These are phyloP conservation scores for Coemansia asiatica DNA, from an alignment of 192 early-diverging fungal species.

Conservation along the genomic window DNA sequence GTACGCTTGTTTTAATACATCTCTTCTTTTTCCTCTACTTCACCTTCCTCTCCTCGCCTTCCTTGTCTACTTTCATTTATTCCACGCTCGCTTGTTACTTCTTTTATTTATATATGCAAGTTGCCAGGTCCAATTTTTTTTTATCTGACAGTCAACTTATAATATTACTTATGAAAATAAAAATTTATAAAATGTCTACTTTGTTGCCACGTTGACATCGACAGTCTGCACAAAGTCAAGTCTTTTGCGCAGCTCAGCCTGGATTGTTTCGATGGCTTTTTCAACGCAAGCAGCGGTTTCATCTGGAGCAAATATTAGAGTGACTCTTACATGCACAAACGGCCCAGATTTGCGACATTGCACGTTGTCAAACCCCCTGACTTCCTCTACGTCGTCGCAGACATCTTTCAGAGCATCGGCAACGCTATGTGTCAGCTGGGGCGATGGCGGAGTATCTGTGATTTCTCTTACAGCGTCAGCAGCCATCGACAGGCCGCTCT, in stretches of 20 bases:
- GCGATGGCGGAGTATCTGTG: constrained; percentile 51
- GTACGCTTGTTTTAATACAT: too few relatives aligned
- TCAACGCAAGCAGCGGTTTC: constrained; percentile 25
- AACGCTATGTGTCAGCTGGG: constrained; percentile 32
- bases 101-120: neutral
- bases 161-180: too few relatives aligned
- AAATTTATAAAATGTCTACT: neutral
- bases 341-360: constrained; percentile 49
- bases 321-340: constrained; percentile 36
- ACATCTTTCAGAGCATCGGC: constrained; percentile 17
- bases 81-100: neutral
- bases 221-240: constrained; percentile 38
- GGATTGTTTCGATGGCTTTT: constrained; percentile 12
- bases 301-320: constrained; percentile 19
- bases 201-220: constrained; percentile 24
- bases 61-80: neutral
- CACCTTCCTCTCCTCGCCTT: neutral
- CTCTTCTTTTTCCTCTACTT: neutral
- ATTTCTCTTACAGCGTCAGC: constrained; percentile 57
- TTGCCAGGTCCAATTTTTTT: too few relatives aligned
- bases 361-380: constrained; percentile 19
- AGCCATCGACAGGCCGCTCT: constrained; percentile 60
- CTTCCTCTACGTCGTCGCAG: neutral
- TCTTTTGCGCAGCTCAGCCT: constrained; percentile 17
- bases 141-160: too few relatives aligned